Evolutionary conservation across 129 eudicot genomes (phyloP), one percentile per base, ranked within the genome.

Genomic region (Arctium lappa): DNA sequence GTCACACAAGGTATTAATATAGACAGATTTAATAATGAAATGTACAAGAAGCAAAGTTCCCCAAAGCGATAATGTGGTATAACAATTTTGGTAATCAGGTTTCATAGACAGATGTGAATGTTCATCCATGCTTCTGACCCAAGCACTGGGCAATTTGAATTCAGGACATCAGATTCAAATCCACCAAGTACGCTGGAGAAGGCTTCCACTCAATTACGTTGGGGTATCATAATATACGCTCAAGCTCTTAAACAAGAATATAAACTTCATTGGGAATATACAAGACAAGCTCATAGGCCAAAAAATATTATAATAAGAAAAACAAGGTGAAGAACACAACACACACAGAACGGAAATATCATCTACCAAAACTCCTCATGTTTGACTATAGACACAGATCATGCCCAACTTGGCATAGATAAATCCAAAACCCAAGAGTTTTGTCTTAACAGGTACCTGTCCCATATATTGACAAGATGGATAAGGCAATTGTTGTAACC

Each of bases 191-290:
- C 6, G 44, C 5, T 39, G 8, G 44, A 39, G 44, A 39, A 39
- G 44, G 44, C 13, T 65, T 63, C 62, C 30, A 63, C 4, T 65
- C 56, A 29, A 63, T 60, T 78, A 37, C 29, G 63, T 27, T 27
- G 15, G 15, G 60, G 73, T 78, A 73, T 36, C 50, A 79, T 42
- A 66, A 15, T 79, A 30, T 44, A 66, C 32, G 2, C 42, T 42
- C 42, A 68, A 65, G 82, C 82, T 42, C 75, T 69, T 42, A 39
- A 79, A 66, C 75, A 42, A 0, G 27, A 68, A 69, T 42, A 68
- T 4, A 66, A 68, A 29, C n/a, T 69, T 39, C 71, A 68, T 8
- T 44, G 4, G 31, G 42, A 1, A 44, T 44, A 8, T 44, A 44
- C 12, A 44, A 44, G 7, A 44, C 9, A 6, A 37, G 40, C 40